Evolutionary conservation across 2,329 filamentous ascomycete genomes (phyloP), one percentile per base, ranked within the genome.

Genomic region (Colletotrichum sp.): DNA sequence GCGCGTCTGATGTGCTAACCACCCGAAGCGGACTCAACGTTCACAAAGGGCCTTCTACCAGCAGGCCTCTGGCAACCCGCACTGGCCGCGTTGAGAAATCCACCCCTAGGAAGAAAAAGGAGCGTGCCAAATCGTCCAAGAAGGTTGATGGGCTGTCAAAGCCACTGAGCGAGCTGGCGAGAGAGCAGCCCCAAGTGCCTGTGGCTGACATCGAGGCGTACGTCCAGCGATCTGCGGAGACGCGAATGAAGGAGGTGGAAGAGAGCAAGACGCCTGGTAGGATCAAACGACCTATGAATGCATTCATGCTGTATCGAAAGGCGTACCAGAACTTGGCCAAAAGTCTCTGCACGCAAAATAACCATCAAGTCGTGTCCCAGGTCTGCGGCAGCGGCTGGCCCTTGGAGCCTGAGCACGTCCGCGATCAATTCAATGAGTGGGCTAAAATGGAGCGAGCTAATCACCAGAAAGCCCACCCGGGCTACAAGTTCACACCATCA

Each of bases 281-380:
- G 81, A 90, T 98, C 77, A 95, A 96, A 79, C 90, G 97, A 34
- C 96, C 97, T 4, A 98, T 98, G 93, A 99, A 99, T 83, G 96
- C 95, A 1, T 99, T 98, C 86, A 98, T 99, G 93, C 87, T 99
- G 65, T 99, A 99, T 83, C 93, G 97, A 55, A 98, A 97, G 77
- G 95, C 95, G 8, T 98, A 95, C 81, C 94, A 97, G 74, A 94
- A 97, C 75, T 89, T 95, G 36, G 95, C 94, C 73, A 98, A 98
- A 83, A 88, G 90, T 66, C 94, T 92, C 87, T 94, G 94, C 78
- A 87, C 91, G 16, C 92, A 97, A 79, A 96, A 97, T 83, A 98
- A 98, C 84, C 96, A 99, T 82, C 96, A 99, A 82, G 87, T 97
- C 43, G 94, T 98, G 31, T 98, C 96, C 3, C 91, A 92, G 59